Base-by-base conservation (phyloP, 345 rosid species). In the Cardamine occulta region DNA sequence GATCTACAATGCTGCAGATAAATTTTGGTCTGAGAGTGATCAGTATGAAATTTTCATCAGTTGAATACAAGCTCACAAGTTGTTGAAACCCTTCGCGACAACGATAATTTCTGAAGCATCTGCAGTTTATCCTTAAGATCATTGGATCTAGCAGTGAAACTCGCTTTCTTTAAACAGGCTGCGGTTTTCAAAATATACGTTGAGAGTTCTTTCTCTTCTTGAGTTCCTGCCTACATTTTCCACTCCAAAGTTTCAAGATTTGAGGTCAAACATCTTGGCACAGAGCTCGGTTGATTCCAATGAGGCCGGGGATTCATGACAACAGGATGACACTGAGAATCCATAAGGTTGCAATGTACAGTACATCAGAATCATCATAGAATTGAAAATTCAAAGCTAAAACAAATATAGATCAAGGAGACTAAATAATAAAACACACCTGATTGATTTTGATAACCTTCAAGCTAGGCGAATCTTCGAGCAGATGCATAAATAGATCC, bases 221-320 rank as follows among this genome's bases (percentile, higher is more conserved):
- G 66, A 13, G 32, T 74, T 58, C 67, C 79, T 66, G 1, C 44
- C 10, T 74, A 74, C 0, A 12, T 28, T 2, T 3, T 24, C 73
- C 79, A 74, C 66, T 56, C 59, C 5, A 74, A 74, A 12, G 3
- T 17, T 34, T 74, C 79, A 57, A 74, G 79, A 48, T 58, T 56
- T 14, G 67, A 34, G 8, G 67, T 23, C 4, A 74, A 48, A 47
- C 67, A 66, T 57, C 15, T 47, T 32, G 67, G 73, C 26, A 58
- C 78, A 65, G 60, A 31, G 31, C n/a, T 21, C 9, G 73, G 66
- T 58, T 48, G 51, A 18, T 74, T 57, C 67, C 66, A 66, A 2
- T 15, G 49, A 55, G 53, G 14, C 21, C 49, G 65, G 13, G 57
- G 64, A 52, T 52, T 17, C 0, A 15, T 10, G 29, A 44, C 45